Conservation (phyloP, 768 basidiomycete species). For the Agrocybe pediades region DNA sequence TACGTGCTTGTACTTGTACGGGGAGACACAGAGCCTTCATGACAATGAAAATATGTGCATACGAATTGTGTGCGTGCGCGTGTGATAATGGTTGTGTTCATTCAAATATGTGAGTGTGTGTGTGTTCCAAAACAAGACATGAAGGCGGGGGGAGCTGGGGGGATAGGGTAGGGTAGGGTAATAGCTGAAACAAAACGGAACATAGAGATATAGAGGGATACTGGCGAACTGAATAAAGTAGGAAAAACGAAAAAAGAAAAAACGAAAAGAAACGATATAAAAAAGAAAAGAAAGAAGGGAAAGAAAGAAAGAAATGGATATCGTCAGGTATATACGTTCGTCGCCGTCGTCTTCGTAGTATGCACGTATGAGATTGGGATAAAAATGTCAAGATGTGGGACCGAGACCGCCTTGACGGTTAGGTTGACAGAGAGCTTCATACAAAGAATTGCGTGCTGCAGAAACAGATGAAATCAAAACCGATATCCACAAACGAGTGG, state of each 20-base stretch:
- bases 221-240: too few relatives aligned
- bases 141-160: too few relatives aligned
- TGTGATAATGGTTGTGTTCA: too few relatives aligned
- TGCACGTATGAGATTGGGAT: conserved; percentile 1
- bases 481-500: neutral
- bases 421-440: conserved; percentile 42
- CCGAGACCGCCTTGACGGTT: conserved; percentile 3
- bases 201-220: too few relatives aligned
- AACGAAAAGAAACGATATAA: neutral
- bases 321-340: neutral
- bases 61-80: too few relatives aligned
- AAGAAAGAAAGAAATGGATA: neutral
- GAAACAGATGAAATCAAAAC: conserved; percentile 8
- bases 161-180: too few relatives aligned
- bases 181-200: too few relatives aligned
- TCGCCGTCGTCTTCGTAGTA: neutral
- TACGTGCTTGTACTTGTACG: too few relatives aligned
- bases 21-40: too few relatives aligned
- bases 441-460: conserved; percentile 87
- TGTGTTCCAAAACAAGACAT: too few relatives aligned
- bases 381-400: conserved; percentile 6
- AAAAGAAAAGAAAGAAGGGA: neutral
- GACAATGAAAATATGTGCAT: too few relatives aligned
- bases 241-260: neutral
- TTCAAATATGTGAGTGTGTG: too few relatives aligned